Evolutionary conservation across 805 yeast species (phyloP), one percentile per base, ranked within the genome.

Genomic region (Torulaspora gathmanii): DNA sequence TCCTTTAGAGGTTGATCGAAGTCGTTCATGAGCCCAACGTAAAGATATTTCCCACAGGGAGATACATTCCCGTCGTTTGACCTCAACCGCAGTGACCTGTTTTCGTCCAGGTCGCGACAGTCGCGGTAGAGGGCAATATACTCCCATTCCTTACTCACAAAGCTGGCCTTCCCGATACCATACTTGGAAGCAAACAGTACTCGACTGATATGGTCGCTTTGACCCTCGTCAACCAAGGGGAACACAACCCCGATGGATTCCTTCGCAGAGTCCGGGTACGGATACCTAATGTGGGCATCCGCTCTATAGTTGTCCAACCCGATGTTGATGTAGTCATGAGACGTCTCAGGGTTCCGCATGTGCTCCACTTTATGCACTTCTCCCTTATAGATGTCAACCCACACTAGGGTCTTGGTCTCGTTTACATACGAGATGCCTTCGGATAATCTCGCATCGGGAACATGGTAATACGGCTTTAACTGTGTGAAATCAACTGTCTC

Each of bases 21-120:
- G 46, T 79, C 79, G 17, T 72, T 72, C 95, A 89, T 89, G 16
- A 90, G 72, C 1, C 96, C 96, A 40, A 86, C 78, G 77, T 86
- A 83, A 40, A 88, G 74, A 50, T 82, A 74, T 7, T 53, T 54
- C 1, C 96, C 95, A 57, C 77, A 69, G 3, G 86, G 83, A 48
- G 86, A 89, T 33, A 88, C 76, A 37, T 78, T 75, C 0, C 96
- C 96, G 60, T 89, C 97, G 57, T 89, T 89, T 33, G 93, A 83
- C 56, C 89, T 71, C 61, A 76, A 62, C 36, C 64, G 66, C 17
- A 38, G 48, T 36, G 52, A 47, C 25, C 61, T 52, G 12, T 54
- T 58, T 2, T 57, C 56, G 11, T 65, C 57, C 46, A 70, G 68
- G 35, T 68, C 67, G 6, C 49, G 29, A 40, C 61, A 52, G 11